Base-by-base conservation (phyloP, 768 basidiomycete genomes). In the Ephemerocybe angulata region DNA sequence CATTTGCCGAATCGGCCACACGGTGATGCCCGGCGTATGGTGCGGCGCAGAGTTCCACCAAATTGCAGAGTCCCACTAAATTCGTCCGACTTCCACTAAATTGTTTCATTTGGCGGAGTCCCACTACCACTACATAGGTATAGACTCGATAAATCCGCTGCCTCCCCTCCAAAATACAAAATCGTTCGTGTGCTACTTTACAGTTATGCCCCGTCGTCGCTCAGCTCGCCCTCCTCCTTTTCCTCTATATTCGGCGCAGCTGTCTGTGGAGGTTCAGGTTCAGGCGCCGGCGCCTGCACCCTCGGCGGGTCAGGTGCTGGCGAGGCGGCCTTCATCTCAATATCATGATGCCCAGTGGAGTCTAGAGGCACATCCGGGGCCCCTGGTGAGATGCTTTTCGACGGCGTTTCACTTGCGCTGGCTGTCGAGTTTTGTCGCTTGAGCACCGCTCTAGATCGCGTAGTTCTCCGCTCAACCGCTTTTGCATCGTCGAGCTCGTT, bases 211-310 rank as follows among this genome's bases (percentile, higher is more conserved):
- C 48, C 48, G 48, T 50, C 48, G 48, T 50, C 48, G 30, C 48
- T 50, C 17, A 50, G 48, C 30, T 50, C 48, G 15, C 48, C 48
- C 29, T 50, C 48, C 21, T 50, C 48, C n/a, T 50, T 50, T 33
- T 50, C 48, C 4, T 50, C 31, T 22, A 15, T 15, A 10, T 28
- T 19, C 3, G n/a, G 24, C 17, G n/a, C n/a, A n/a, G n/a, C 44
- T 47, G 17, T 24, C 17, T 11, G 12, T 31, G n/a, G n/a, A n/a
- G n/a, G n/a, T n/a, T n/a, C n/a, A n/a, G n/a, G n/a, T n/a, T 13
- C 38, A n/a, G 17, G 7, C 38, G 21, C 38, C 38, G 38, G 38
- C 7, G n/a, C 6, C 17, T n/a, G 15, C 38, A 17, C 7, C 7
- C 17, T 41, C 17, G 38, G 7, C 21, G 38, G 38, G 10, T 41